A percentile compares a stretch with the other conserved stretches of the same genome.
Evolutionary conservation across 2,329 filamentous ascomycete genomes (phyloP).

Genomic region (Cercospora beticola): DNA sequence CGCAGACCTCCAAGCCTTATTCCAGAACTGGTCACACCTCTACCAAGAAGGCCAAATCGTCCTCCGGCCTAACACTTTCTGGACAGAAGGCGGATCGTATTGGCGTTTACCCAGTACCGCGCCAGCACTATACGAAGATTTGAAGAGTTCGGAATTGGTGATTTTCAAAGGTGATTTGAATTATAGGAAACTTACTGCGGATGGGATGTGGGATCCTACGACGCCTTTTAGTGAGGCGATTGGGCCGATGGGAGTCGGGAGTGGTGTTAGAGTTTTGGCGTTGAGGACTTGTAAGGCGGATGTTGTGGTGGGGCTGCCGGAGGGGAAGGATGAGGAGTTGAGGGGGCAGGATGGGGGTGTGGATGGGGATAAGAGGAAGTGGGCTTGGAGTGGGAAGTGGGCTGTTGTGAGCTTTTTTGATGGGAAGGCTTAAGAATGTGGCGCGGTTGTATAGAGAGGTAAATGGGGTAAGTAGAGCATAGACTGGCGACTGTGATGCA

Average conservation of each 20-base stretch:
- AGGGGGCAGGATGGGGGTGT: constrained; percentile 69
- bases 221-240: constrained; percentile 84
- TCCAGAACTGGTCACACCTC: constrained; percentile 74
- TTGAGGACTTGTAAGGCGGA: constrained; percentile 96
- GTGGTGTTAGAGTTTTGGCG: constrained; percentile 79
- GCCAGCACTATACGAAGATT: constrained; percentile 68
- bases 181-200: constrained; percentile 87
- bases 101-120: constrained; percentile 77
- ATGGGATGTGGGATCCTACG: constrained; percentile 85
- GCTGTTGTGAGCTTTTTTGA: constrained; percentile 83
- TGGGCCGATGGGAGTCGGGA: constrained; percentile 75
- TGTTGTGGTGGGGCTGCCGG: constrained; percentile 82
- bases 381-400: constrained; percentile 97
- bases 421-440: constrained; percentile 53
- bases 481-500: background rate
- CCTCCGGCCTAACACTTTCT: constrained; percentile 82
- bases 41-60: constrained; percentile 82
- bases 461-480: background rate
- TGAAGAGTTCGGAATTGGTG: constrained; percentile 80
- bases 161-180: constrained; percentile 98
- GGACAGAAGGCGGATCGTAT: constrained; percentile 84
- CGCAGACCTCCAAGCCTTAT: constrained; percentile 70
- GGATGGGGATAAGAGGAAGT: constrained; percentile 69
- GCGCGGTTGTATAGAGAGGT: background rate
- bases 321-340: constrained; percentile 80